These are phyloP conservation scores for Trichoderma sp. DNA, from an alignment of 2,329 filamentous ascomycete genomes.

Conservation along the genomic window DNA sequence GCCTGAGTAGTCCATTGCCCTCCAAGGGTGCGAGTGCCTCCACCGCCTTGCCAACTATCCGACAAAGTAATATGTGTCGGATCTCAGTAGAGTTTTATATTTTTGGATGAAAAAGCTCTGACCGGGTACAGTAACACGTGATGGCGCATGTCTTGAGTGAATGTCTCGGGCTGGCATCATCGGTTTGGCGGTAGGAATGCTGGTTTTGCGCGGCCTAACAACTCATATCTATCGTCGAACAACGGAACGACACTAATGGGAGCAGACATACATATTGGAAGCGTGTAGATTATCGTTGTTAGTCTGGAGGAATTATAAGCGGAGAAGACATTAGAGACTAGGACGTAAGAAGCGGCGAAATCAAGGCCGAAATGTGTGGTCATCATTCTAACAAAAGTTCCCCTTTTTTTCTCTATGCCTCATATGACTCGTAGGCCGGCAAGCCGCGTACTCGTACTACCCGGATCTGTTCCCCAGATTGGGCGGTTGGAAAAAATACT, in stretches of 20 bases:
- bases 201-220: neutral
- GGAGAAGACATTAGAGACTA: neutral
- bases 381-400: neutral
- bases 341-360: neutral
- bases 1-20: neutral
- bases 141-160: neutral
- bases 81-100: neutral
- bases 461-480: neutral
- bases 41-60: neutral
- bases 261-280: neutral
- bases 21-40: slow-evolving; percentile 1
- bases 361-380: neutral
- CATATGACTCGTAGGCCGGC: neutral
- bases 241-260: neutral
- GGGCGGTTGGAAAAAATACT: neutral
- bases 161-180: neutral
- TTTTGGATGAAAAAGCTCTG: slow-evolving; percentile 27
- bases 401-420: neutral
- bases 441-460: neutral
- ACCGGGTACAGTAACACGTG: slow-evolving; percentile 29
- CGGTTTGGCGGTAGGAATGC: neutral
- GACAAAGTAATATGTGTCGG: neutral
- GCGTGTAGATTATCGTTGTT: neutral
- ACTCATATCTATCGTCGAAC: neutral
- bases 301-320: neutral